Evolutionary conservation across 495 filamentous ascomycete species (phyloP).

Genomic region (Polyplosphaeria fusca): DNA sequence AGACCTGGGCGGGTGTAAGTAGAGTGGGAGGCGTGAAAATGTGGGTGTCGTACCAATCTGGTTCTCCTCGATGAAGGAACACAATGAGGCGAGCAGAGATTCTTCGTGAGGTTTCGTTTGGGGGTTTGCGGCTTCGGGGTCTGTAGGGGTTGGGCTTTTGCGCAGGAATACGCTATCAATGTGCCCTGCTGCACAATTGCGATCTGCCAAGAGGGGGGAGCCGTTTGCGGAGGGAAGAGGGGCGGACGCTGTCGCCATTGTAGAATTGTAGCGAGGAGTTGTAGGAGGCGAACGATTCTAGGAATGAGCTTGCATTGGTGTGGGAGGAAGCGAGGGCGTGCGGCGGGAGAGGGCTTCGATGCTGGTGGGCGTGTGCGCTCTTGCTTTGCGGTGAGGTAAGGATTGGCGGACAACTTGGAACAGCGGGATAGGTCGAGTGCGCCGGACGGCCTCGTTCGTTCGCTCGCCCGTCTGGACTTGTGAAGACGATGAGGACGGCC

Average conservation of each 20-base stretch:
- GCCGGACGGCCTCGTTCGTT: not conserved
- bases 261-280: not conserved
- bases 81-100: not conserved
- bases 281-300: conserved; percentile 1
- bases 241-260: conserved; percentile 10
- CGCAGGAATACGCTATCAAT: too few relatives aligned
- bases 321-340: not conserved
- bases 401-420: not conserved
- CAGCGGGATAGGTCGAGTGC: not conserved
- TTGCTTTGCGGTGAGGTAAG: conserved; percentile 16
- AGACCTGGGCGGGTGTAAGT: conserved; percentile 53
- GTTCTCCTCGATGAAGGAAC: conserved; percentile 30
- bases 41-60: conserved; percentile 33
- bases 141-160: too few relatives aligned
- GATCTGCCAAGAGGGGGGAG: not conserved
- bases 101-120: too few relatives aligned
- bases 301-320: conserved; percentile 8
- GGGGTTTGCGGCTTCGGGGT: too few relatives aligned
- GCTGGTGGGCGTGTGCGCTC: conserved; percentile 11
- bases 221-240: conserved; percentile 11
- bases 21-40: not conserved
- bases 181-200: conserved; percentile 24
- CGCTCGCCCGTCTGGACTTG: too few relatives aligned
- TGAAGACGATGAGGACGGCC: too few relatives aligned
- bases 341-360: not conserved